Base-by-base conservation (phyloP, 2,329 filamentous ascomycete genomes). In the Sporothrix inflata region DNA sequence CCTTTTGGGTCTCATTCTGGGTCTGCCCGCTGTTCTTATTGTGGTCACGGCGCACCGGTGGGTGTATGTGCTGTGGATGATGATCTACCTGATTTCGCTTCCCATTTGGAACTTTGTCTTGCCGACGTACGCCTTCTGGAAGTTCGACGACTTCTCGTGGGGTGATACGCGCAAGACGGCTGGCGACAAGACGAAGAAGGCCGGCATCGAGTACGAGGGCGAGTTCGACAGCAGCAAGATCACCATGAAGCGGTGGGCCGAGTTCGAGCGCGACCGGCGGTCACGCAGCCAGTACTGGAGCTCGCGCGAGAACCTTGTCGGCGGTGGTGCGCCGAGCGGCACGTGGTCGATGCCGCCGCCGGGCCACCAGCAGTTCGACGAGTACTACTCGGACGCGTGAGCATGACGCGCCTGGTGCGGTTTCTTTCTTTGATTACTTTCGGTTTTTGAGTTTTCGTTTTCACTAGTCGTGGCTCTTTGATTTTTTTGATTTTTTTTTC, bases 121-220 rank as follows among this genome's bases (percentile, higher is more conserved):
- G 9, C 96, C 96, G 0, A 89, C 89, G 8, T 99, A 99, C 80
- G 92, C 96, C 3, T 99, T 95, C 86, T 99, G 96, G 96, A 98
- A 99, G 84, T 99, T 99, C 80, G 96, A 99, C 81, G 96, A 99
- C 84, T 99, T 99, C 86, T 97, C 93, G 72, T 99, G 96, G 96
- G 96, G 96, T 78, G 97, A 99, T 75, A 99, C 96, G 71, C 90
- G 96, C 74, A 97, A 98, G 88, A 97, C 95, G 53, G 93, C 91
- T 0, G 94, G 94, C 38, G 95, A 97, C 79, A 93, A 92, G 84
- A 91, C 89, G 16, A 94, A 95, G 85, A 96, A 95, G 83, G 92
- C 88, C 2, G 93, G 93, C 42, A 90, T 94, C 74, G 94, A 95
- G 78, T 91, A 91, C 75, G 94, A 98, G 82, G 96, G 96, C 75